Evolutionary conservation across 257 asterid genomes (phyloP), one percentile per base, ranked within the genome.

Genomic region (Scutellaria baicalensis): DNA sequence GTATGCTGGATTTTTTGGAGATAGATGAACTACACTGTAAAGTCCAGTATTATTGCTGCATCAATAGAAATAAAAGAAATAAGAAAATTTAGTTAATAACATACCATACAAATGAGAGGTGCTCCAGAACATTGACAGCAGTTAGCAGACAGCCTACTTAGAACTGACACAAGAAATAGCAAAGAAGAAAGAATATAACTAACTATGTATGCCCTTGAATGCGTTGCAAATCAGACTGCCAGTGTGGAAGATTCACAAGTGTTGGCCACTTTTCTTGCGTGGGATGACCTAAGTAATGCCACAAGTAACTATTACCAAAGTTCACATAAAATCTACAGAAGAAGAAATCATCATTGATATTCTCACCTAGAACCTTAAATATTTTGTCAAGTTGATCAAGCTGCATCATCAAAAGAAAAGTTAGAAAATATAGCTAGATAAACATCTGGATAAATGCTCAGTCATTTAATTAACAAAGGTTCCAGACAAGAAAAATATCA

Each of bases 341-440:
- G 38, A 71, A 52, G 77, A 78, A 56, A 65, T 38, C 47, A 67
- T 59, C 49, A 42, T 74, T 66, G 72, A 50, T 67, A 59, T 74
- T 69, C 91, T 84, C 81, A 93, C 99, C 99, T 67, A 93, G 78
- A 78, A 93, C 99, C 87, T 86, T 93, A 69, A 93, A 93, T 75
- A 93, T 93, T 83, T 89, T 93, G 89, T 93, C 99, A 36, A 93
- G 99, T 79, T 93, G 99, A 76, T 93, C 99, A 48, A 93, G 95
- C 99, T 93, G 93, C 91, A 78, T 35, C 62, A 81, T 59, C 9
- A 67, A 70, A 70, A 81, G 12, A 21, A 57, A 68, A 23, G 64
- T 74, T 65, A 83, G 76, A 66, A 39, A 42, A 49, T 51, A 11
- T 59, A 20, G 50, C 65, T 20, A 42, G 71, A 50, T 39, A 72